Evolutionary conservation across 768 basidiomycete genomes (phyloP).

Genomic region (Scleroderma citrinum): DNA sequence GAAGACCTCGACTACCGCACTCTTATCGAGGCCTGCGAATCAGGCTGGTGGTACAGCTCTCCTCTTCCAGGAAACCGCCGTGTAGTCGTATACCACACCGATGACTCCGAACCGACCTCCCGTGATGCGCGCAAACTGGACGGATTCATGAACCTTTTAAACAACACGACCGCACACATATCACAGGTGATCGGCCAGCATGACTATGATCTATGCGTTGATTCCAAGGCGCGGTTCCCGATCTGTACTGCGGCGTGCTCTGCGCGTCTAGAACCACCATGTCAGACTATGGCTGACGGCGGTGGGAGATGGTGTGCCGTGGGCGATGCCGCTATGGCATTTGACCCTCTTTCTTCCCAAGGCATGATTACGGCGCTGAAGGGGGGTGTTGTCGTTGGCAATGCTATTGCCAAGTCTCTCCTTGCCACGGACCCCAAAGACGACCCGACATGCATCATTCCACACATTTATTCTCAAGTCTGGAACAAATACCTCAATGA

Average conservation of each 20-base stretch:
- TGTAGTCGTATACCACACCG: constrained; percentile 30
- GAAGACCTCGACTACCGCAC: constrained; percentile 28
- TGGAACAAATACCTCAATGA: constrained; percentile 1
- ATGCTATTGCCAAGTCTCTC: constrained; percentile 2
- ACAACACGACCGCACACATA: constrained; percentile 20
- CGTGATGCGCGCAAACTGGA: constrained; percentile 21
- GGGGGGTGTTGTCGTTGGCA: constrained; percentile 23
- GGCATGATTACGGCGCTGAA: constrained; percentile 34
- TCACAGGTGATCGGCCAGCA: constrained; percentile 12
- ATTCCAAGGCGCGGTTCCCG: constrained; percentile 10
- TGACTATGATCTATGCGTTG: constrained; percentile 18
- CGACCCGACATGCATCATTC: not conserved
- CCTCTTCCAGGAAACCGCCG: constrained; percentile 23
- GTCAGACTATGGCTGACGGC: constrained; percentile 3
- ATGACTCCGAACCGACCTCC: constrained; percentile 17
- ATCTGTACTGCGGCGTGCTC: constrained; percentile 27
- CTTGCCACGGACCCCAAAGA: not conserved
- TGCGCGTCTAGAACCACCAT: constrained; percentile 19
- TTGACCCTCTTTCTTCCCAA: constrained; percentile 36
- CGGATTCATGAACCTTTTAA: constrained; percentile 27
- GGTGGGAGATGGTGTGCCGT: constrained; percentile 27
- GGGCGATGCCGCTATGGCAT: constrained; percentile 35
- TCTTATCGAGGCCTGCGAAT: constrained; percentile 29
- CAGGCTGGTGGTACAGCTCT: constrained; percentile 34
- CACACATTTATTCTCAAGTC: constrained; percentile 2